Evolutionary conservation across 768 basidiomycete species (phyloP), one percentile per base, ranked within the genome.

Genomic region (Boletus vinaceobasis): DNA sequence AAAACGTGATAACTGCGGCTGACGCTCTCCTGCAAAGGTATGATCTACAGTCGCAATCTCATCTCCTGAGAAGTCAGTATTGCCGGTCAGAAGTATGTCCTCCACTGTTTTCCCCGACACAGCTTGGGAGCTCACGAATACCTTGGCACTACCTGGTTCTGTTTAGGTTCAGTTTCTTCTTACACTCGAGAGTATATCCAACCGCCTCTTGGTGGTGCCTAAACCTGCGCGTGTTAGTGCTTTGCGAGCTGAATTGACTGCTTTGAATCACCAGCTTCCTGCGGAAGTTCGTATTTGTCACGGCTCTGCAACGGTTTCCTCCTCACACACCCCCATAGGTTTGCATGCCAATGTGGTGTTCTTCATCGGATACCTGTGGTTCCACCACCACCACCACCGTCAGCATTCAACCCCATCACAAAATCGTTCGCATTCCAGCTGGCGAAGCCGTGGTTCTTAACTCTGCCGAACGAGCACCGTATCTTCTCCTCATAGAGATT

Each of bases 381-480:
- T 61, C 71, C 21, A 69, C 72, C 14, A 65, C 64, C 9, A 17
- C 19, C 31, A n/a, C 44, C 43, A 39, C 19, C n/a, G 31, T 71
- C 76, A 44, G 47, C 38, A 76, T 80, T 7, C 76, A 83, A 63
- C 84, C 89, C 6, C 96, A 98, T 68, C 94, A 98, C 68, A 87
- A 93, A 40, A 92, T 99, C 48, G 94, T 98, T 48, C 86, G 97
- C 59, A 96, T 99, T 65, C 95, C 96, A 11, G 96, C 97, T 3
- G 93, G 95, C 14, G 97, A 99, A 75, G 90, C 92, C 53, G 97
- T 98, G 43, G 97, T 98, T 10, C 80, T 99, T 27, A 99, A 99
- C 68, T 98, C 96, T 19, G 97, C 97, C 4, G 95, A 99, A 71
- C 83, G 90, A 35, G 94, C 93, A 0, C 97, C 97, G 5, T 99